Evolutionary conservation across 305 asterid species (phyloP).

Genomic region (Stenogyne calaminthoides): DNA sequence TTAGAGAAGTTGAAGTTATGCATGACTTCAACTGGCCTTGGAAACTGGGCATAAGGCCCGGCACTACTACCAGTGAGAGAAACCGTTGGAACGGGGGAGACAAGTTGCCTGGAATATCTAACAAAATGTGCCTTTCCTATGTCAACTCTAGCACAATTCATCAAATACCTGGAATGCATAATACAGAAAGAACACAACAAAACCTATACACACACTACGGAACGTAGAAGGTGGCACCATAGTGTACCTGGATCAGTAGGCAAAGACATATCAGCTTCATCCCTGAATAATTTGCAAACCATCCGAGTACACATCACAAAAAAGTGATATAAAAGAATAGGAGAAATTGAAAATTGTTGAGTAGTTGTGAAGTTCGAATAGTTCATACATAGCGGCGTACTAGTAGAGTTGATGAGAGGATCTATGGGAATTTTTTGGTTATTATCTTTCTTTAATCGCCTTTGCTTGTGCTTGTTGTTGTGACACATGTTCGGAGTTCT

Average conservation of each 20-base stretch:
- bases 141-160: slow-evolving; percentile 26
- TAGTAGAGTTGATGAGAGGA: slow-evolving; percentile 42
- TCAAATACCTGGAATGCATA: slow-evolving; percentile 40
- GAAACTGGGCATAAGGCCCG: too few species aligned
- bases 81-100: too few species aligned
- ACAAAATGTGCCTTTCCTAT: neutral
- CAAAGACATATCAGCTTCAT: slow-evolving; percentile 55
- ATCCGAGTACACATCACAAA: slow-evolving; percentile 10
- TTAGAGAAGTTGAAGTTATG: too few species aligned
- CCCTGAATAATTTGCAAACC: slow-evolving; percentile 43
- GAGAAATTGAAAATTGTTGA: neutral
- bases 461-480: slow-evolving; percentile 76
- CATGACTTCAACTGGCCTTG: too few species aligned
- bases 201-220: neutral
- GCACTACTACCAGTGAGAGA: too few species aligned
- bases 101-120: too few species aligned
- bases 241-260: slow-evolving; percentile 61
- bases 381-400: slow-evolving; percentile 28
- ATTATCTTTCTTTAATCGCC: slow-evolving; percentile 59
- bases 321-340: neutral
- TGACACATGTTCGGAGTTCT: slow-evolving; percentile 48
- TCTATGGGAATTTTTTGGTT: slow-evolving; percentile 46
- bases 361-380: neutral
- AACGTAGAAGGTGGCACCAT: neutral
- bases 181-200: neutral